Percentiles rank a stretch among this genome's conserved stretches.
These are phyloP conservation scores for Neurospora cerealis DNA, from an alignment of 495 filamentous ascomycete genomes.

Conservation along the genomic window DNA sequence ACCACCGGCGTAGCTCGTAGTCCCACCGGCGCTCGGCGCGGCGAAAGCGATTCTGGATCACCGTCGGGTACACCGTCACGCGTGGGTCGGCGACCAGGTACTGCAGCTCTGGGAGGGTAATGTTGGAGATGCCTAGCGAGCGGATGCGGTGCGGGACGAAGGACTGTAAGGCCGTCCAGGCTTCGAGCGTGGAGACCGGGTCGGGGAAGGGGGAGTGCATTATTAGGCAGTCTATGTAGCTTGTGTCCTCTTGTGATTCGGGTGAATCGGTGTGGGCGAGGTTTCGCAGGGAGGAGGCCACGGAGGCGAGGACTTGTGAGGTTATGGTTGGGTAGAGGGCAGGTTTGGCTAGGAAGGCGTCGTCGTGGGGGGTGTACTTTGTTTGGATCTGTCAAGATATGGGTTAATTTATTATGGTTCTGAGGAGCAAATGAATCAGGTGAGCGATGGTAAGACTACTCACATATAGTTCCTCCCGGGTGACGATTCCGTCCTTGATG, in stretches of 20 bases:
- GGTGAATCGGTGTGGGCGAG: constrained; percentile 31
- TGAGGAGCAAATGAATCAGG: not conserved
- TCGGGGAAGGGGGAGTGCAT: constrained; percentile 59
- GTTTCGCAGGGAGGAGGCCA: constrained; percentile 59
- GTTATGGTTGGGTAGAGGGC: constrained; percentile 43
- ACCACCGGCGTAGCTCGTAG: constrained; percentile 49
- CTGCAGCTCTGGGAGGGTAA: constrained; percentile 41
- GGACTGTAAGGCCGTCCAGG: constrained; percentile 51
- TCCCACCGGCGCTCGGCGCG: constrained; percentile 51
- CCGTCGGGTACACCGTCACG: constrained; percentile 31
- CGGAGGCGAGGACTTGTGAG: constrained; percentile 54
- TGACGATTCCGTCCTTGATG: constrained; percentile 46
- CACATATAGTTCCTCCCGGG: constrained; percentile 48
- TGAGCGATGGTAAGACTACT: not conserved
- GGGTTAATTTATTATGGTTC: not conserved
- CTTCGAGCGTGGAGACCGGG: constrained; percentile 48
- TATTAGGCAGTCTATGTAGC: constrained; percentile 64
- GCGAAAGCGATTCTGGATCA: constrained; percentile 73
- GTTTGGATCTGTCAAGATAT: constrained; percentile 56
- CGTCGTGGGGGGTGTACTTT: constrained; percentile 58
- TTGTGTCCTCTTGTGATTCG: constrained; percentile 13
- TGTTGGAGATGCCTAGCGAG: constrained; percentile 66
- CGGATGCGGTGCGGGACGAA: constrained; percentile 55
- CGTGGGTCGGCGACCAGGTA: constrained; percentile 28
- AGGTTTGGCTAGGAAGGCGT: constrained; percentile 50